Evolutionary conservation across 2,329 filamentous ascomycete species (phyloP).

Genomic region (Chrysoporthe puriensis): DNA sequence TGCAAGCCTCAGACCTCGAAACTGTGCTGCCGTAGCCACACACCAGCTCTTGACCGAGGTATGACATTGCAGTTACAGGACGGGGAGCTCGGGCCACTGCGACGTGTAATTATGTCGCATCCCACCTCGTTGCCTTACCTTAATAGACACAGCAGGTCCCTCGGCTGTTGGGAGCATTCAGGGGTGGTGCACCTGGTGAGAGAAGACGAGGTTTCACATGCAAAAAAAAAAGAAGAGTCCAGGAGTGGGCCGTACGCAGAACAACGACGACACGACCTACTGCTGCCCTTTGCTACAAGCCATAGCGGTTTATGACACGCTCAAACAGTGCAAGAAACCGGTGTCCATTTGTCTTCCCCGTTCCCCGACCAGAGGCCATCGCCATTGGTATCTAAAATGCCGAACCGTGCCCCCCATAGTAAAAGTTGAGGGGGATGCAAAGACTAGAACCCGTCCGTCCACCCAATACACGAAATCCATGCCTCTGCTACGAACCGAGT

Average conservation of each 20-base stretch:
- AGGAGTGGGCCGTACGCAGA: not conserved
- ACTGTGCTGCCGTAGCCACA: too few relatives aligned
- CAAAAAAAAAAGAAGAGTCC: not conserved
- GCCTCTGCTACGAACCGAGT: not conserved
- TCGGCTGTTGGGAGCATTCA: not conserved
- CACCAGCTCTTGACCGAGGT: too few relatives aligned
- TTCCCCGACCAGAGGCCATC: not conserved
- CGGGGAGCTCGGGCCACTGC: too few relatives aligned
- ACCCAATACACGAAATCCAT: not conserved
- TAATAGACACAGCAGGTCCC: not conserved
- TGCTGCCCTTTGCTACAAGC: too few relatives aligned
- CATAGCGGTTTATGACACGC: not conserved
- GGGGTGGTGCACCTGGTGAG: not conserved
- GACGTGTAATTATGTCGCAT: too few relatives aligned
- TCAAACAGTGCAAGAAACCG: not conserved
- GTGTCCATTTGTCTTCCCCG: not conserved
- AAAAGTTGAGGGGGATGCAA: not conserved
- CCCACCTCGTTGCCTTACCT: not conserved
- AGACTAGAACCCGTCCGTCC: not conserved
- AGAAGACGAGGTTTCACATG: not conserved
- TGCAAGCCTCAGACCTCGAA: too few relatives aligned
- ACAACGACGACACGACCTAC: too few relatives aligned
- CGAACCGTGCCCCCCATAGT: not conserved
- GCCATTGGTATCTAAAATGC: constrained; percentile 2
- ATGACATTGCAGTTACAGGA: too few relatives aligned